phyloP scores from a whole-genome alignment of 371 early-diverging fungal species.

The Apophysomyces elegans region DNA sequence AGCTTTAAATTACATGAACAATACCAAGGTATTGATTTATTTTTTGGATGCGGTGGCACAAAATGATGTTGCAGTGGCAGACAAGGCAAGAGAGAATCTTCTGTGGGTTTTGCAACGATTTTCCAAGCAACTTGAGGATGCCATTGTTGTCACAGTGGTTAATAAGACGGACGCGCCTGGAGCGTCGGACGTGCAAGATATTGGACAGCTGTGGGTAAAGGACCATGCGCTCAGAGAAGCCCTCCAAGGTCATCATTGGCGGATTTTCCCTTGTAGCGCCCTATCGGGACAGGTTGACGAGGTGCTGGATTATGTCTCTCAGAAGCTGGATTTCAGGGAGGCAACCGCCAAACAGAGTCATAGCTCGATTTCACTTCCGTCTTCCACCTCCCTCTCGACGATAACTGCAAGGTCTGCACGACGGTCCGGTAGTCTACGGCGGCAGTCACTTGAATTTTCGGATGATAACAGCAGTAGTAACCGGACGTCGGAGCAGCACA shows the following conservation, averaged over 20 bases:
- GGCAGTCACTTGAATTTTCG: constrained; percentile 1
- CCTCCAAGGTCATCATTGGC: constrained; percentile 40
- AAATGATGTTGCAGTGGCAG: constrained; percentile 19
- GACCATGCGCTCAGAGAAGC: constrained; percentile 22
- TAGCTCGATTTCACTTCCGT: neutral
- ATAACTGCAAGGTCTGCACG: constrained; percentile 11
- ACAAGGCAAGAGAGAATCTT: constrained; percentile 32
- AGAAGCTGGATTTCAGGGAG: constrained; percentile 16
- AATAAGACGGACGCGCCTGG: constrained; percentile 30
- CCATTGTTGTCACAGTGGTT: constrained; percentile 38
- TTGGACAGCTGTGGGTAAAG: constrained; percentile 35
- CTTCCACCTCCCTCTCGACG: neutral
- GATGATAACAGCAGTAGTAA: constrained; percentile 3
- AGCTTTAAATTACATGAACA: constrained; percentile 25
- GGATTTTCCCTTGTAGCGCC: constrained; percentile 36
- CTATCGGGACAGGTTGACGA: constrained; percentile 30
- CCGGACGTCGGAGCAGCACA: constrained; percentile 1
- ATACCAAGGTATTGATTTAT: constrained; percentile 35
- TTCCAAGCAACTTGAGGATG: constrained; percentile 20
- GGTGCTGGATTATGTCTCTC: constrained; percentile 19
- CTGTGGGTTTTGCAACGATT: constrained; percentile 29
- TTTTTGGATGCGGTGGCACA: constrained; percentile 32
- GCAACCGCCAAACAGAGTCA: constrained; percentile 10
- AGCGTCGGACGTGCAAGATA: constrained; percentile 37
- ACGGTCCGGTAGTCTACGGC: neutral